phyloP scores from a whole-genome alignment of 768 basidiomycete species.

The Pulveroboletus sp. region DNA sequence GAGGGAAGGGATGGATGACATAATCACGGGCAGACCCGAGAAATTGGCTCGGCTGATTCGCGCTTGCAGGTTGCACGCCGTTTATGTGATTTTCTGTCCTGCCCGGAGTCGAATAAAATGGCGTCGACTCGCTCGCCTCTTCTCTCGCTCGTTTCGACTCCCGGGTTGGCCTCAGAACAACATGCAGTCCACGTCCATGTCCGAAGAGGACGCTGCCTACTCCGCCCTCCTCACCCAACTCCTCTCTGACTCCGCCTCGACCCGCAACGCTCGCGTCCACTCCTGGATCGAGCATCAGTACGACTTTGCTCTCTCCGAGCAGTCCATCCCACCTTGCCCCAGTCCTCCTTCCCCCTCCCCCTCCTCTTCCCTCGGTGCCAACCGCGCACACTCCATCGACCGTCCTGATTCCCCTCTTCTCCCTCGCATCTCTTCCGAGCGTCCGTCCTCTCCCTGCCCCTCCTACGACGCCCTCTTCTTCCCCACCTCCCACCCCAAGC shows the following conservation, averaged over 20 bases:
- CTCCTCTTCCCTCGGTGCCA: conserved; percentile 29
- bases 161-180: not conserved
- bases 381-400: conserved; percentile 19
- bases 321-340: conserved; percentile 1
- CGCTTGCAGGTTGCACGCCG: conserved; percentile 5
- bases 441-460: conserved; percentile 22
- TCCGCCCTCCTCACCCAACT: conserved; percentile 27
- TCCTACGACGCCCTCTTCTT: conserved; percentile 35
- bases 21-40: conserved; percentile 10
- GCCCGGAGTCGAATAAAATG: conserved; percentile 20
- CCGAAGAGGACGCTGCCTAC: conserved; percentile 30
- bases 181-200: conserved; percentile 13
- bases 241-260: conserved; percentile 16
- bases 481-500: conserved; percentile 12
- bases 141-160: conserved; percentile 4
- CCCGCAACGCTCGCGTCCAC: conserved; percentile 29
- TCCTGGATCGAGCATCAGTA: conserved; percentile 36
- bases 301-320: conserved; percentile 32
- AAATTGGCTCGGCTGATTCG: conserved; percentile 17
- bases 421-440: conserved; percentile 23
- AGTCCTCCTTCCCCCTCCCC: conserved; percentile 26
- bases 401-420: conserved; percentile 30
- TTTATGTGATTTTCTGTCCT: conserved; percentile 16
- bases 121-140: not conserved
- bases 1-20: conserved; percentile 7